Evolutionary conservation across 2,329 filamentous ascomycete genomes (phyloP).

Genomic region (Xylaria sp.): DNA sequence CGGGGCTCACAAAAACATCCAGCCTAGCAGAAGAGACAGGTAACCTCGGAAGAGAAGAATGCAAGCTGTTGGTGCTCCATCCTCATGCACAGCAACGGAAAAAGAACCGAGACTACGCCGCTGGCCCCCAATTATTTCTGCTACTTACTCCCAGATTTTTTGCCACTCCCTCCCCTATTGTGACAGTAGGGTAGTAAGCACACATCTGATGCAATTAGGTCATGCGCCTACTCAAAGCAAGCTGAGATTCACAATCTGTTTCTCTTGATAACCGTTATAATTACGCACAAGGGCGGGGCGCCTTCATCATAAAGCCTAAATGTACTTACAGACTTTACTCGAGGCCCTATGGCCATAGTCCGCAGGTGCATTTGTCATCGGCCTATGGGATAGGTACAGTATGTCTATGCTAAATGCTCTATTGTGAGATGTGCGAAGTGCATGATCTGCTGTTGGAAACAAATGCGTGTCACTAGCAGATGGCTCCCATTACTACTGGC

Average conservation of each 20-base stretch:
- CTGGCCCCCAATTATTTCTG: slow-evolving; percentile 1
- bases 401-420: neutral
- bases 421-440: neutral
- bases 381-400: neutral
- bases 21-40: neutral
- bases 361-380: neutral
- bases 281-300: slow-evolving; percentile 22
- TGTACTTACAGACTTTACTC: neutral
- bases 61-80: neutral
- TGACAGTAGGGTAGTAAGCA: slow-evolving; percentile 16
- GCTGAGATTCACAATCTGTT: slow-evolving; percentile 14
- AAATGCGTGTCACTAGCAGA: slow-evolving; percentile 11
- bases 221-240: slow-evolving; percentile 12
- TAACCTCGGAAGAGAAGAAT: neutral
- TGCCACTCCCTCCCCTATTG: neutral
- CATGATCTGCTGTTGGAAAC: neutral
- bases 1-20: neutral
- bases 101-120: neutral
- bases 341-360: neutral
- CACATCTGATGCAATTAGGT: slow-evolving; percentile 17
- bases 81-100: neutral
- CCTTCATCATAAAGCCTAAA: neutral
- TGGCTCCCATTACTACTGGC: neutral
- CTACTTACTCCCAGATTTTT: neutral
- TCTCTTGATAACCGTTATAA: slow-evolving; percentile 17